These are phyloP conservation scores for Aschersonia sp. DNA, from an alignment of 2,329 filamentous ascomycete species.

Conservation along the genomic window DNA sequence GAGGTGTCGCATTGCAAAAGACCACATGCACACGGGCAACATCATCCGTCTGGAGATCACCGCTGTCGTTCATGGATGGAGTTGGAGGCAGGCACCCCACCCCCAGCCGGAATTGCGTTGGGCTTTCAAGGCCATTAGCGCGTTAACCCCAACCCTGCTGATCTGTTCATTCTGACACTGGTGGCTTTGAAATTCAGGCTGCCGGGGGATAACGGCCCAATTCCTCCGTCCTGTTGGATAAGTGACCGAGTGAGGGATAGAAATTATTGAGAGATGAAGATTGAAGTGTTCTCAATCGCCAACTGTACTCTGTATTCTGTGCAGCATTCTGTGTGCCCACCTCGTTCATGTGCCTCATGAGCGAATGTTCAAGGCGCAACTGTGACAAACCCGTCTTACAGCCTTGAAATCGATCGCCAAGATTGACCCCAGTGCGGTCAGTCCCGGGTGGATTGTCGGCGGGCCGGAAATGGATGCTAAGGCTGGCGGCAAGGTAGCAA, in stretches of 20 bases:
- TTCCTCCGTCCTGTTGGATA: not conserved
- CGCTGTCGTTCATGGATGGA: not conserved
- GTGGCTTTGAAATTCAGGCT: not conserved
- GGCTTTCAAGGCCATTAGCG: not conserved
- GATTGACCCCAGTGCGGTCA: not conserved
- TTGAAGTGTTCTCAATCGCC: not conserved
- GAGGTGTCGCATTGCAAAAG: not conserved
- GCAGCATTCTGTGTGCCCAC: not conserved
- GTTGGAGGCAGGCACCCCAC: not conserved
- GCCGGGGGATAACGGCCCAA: not conserved
- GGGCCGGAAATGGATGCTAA: not conserved
- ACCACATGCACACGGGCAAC: not conserved
- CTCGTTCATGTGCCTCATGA: not conserved
- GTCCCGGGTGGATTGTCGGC: not conserved
- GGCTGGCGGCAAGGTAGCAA: not conserved
- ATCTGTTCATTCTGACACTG: not conserved
- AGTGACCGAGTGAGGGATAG: not conserved
- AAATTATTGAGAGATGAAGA: not conserved
- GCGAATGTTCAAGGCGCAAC: not conserved
- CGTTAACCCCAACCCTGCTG: not conserved
- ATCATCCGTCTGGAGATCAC: not conserved
- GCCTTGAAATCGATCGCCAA: not conserved
- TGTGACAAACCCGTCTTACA: not conserved
- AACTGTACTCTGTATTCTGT: not conserved
- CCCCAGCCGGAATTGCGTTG: not conserved